phyloP scores from a whole-genome alignment of 2,329 filamentous ascomycete species.

The Cryoendolithus antarcticus region DNA sequence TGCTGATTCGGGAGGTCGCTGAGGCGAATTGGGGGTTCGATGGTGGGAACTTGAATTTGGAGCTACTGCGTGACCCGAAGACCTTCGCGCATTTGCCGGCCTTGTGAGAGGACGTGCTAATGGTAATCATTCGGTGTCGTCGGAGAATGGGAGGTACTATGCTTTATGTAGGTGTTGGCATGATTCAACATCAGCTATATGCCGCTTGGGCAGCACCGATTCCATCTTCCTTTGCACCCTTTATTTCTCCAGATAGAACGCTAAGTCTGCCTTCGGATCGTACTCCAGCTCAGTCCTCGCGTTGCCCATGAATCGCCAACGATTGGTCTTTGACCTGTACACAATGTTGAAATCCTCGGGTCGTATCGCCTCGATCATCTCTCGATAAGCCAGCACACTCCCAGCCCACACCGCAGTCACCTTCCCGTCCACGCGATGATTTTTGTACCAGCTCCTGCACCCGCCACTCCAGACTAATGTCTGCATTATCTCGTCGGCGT shows the following conservation, averaged over 20 bases:
- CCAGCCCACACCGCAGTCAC: conserved; percentile 21
- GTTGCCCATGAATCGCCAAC: conserved; percentile 38
- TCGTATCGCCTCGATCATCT: conserved; percentile 27
- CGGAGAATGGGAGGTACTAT: no score
- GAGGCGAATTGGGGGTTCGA: no score
- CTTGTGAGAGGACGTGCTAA: no score
- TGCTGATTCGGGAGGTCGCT: no score
- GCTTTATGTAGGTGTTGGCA: no score
- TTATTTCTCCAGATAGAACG: conserved; percentile 14
- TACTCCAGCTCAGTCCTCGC: conserved; percentile 27
- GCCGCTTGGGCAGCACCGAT: no score
- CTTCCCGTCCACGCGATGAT: conserved; percentile 16
- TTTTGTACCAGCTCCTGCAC: conserved; percentile 17
- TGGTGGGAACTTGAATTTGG: no score
- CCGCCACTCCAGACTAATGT: conserved; percentile 11
- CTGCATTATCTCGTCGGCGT: conserved; percentile 21
- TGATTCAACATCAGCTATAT: no score
- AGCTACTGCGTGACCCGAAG: no score
- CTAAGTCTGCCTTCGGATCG: conserved; percentile 15
- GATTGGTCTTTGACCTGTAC: conserved; percentile 30
- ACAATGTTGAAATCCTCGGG: conserved; percentile 38
- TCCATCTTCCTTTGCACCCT: not conserved
- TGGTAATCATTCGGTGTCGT: no score
- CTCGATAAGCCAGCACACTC: conserved; percentile 14
- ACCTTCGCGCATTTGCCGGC: no score